Evolutionary conservation across 345 rosid species (phyloP), one percentile per base, ranked within the genome.

Genomic region (Pistacia vera): DNA sequence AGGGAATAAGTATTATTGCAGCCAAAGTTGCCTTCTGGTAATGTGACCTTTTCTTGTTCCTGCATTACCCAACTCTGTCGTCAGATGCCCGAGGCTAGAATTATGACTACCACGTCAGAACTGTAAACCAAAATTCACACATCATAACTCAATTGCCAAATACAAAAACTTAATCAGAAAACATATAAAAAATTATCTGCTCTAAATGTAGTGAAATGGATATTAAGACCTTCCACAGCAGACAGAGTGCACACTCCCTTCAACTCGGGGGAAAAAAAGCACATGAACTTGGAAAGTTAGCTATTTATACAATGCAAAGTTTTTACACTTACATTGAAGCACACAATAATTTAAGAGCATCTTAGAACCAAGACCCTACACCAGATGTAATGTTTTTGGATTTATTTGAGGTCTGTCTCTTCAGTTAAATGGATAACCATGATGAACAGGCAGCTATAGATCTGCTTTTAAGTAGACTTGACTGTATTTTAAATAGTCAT

Each of bases 21-120:
- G 66, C 86, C 89, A 48, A 87, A 77, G 36, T 86, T 88, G 68
- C 84, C 90, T 54, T 83, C 91, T 44, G 78, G 63, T 54, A 78
- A 58, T 7, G 75, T 83, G 81, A 59, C 80, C 73, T 76, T 81
- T 72, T 83, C 86, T 54, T 80, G 87, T 72, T 85, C 92, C 93
- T 90, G 84, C 87, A 78, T 52, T 54, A 65, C 44, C 59, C 9
- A 74, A 49, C 57, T 38, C 20, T 56, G 68, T 62, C 70, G 58
- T 71, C 51, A 63, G 64, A 75, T 54, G 33, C n/a, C 66, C 14
- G 11, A 46, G 33, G 22, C 12, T 28, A 52, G 41, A 56, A 76
- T 36, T 13, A 55, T 56, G 22, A 36, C 65, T 30, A 36, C 36
- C 18, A 17, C 63, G 71, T 41, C 51, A 74, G n/a, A 79, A 54